Evolutionary conservation across 768 basidiomycete genomes (phyloP), one percentile per base, ranked within the genome.

Genomic region (Phanerochaete sordida): DNA sequence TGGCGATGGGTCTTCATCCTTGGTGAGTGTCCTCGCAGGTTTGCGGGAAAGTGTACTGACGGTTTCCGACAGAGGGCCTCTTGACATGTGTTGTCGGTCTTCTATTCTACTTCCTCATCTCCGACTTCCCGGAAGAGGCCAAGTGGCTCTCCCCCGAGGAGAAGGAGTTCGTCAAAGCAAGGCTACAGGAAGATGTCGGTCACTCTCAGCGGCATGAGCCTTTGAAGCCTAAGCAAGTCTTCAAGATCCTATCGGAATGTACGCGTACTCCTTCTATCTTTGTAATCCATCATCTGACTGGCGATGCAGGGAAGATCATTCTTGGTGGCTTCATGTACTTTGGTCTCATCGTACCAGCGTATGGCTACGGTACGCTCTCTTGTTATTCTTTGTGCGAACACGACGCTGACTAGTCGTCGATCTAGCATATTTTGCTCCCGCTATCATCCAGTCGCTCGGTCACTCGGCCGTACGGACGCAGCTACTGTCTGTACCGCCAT

Each of bases 1-100:
- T 73, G 72, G 72, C 63, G 72, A 26, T 73, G 72, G 72, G 65
- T 73, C 24, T 73, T 73, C 69, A 73, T 73, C 35, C 48, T 73
- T 1, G 71, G 71, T 72, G 21, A 33, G 27, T n/a, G 21, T n/a
- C 27, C 23, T 11, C 39, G 39, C 19, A 11, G 39, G 13, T 7
- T 35, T 35, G 33, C 33, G 46, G 51, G 27, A 4, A 23, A 52
- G 16, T 3, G 24, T 21, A 12, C 50, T 3, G 28, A 35, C 28
- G 3, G 33, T 6, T 35, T 13, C 12, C 44, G 6, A 9, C 49
- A 71, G 75, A 77, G 66, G 77, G 77, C 1, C 30, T 72, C 4
- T 63, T 73, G 51, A 79, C 77, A 4, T 69, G 69, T 19, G 62
- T 77, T 8, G 65, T 72, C 45, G 74, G 72, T 6, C 43, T 69